Conservation (phyloP, 768 basidiomycete genomes). For the Boletus rufocinnamomeus region DNA sequence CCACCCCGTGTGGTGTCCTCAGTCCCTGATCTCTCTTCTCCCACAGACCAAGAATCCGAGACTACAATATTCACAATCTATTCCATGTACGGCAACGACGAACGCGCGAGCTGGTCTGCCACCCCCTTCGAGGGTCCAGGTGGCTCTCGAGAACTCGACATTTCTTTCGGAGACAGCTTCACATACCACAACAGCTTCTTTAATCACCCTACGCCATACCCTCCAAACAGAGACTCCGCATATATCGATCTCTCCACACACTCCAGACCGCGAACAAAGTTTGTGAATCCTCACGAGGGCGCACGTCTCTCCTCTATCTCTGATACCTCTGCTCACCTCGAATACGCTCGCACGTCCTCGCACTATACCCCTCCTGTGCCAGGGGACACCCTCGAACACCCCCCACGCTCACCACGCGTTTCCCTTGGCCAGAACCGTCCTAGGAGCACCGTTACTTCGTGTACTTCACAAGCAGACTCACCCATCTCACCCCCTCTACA, state of each 20-base stretch:
- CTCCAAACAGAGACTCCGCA: constrained; percentile 27
- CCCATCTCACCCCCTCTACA: constrained; percentile 18
- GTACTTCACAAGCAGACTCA: constrained; percentile 26
- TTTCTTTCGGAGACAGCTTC: constrained; percentile 36
- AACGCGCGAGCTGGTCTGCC: constrained; percentile 49
- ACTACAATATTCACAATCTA: constrained; percentile 82
- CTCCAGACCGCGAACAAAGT: constrained; percentile 24
- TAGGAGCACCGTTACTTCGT: constrained; percentile 33
- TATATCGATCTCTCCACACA: constrained; percentile 34
- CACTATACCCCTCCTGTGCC: constrained; percentile 17
- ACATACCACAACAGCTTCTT: constrained; percentile 37
- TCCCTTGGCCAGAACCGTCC: constrained; percentile 17
- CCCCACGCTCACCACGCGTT: constrained; percentile 32
- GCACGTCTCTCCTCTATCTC: constrained; percentile 28
- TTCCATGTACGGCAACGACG: constrained; percentile 79
- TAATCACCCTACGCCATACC: constrained; percentile 22
- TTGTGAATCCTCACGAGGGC: constrained; percentile 25
- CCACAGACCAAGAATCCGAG: constrained; percentile 52
- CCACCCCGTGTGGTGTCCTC: constrained; percentile 34
- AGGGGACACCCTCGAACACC: constrained; percentile 23
- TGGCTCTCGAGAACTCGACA: constrained; percentile 40
- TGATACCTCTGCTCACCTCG: constrained; percentile 27
- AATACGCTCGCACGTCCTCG: constrained; percentile 23
- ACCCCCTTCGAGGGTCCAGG: constrained; percentile 40
- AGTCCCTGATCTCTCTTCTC: constrained; percentile 8